Conservation (phyloP, 768 basidiomycete genomes). For the Pulveroboletus frians region DNA sequence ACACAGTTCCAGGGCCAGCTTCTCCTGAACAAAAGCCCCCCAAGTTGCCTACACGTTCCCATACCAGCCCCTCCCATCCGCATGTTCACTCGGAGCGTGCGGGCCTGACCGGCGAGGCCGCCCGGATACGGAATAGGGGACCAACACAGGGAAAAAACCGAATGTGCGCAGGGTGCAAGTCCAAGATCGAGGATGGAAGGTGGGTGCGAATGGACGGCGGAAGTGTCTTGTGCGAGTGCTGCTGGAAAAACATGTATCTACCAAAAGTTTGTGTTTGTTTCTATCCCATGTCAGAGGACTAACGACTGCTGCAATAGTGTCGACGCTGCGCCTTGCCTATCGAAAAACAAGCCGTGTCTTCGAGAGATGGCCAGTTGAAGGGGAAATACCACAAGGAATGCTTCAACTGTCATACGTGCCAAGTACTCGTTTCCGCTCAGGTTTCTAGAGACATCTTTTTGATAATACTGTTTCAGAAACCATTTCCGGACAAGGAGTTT, state of each 20-base stretch:
- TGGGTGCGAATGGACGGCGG: constrained; percentile 80
- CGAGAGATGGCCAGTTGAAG: constrained; percentile 88
- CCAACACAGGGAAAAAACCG: constrained; percentile 33
- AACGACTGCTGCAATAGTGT: constrained; percentile 46
- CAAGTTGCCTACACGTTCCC: constrained; percentile 53
- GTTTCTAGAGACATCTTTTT: background rate
- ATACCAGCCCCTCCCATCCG: constrained; percentile 43
- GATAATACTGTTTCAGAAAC: constrained; percentile 46
- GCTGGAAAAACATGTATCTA: constrained; percentile 96
- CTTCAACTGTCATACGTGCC: constrained; percentile 83
- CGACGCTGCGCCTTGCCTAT: constrained; percentile 83
- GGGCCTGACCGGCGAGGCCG: constrained; percentile 24
- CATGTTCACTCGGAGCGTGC: constrained; percentile 30
- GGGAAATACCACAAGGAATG: constrained; percentile 93
- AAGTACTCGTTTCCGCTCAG: constrained; percentile 40
- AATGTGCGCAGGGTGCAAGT: constrained; percentile 64
- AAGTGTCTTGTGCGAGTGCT: constrained; percentile 76
- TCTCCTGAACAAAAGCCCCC: constrained; percentile 42
- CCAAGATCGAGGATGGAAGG: constrained; percentile 68
- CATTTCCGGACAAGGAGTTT: constrained; percentile 88
- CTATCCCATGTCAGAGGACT: background rate
- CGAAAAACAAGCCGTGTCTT: constrained; percentile 87
- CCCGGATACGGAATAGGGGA: constrained; percentile 30
- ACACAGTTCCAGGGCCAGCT: constrained; percentile 45
- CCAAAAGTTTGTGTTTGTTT: constrained; percentile 59